Base-by-base conservation (phyloP, 441 rosid genomes). In the Pelargonium exstipulatum region DNA sequence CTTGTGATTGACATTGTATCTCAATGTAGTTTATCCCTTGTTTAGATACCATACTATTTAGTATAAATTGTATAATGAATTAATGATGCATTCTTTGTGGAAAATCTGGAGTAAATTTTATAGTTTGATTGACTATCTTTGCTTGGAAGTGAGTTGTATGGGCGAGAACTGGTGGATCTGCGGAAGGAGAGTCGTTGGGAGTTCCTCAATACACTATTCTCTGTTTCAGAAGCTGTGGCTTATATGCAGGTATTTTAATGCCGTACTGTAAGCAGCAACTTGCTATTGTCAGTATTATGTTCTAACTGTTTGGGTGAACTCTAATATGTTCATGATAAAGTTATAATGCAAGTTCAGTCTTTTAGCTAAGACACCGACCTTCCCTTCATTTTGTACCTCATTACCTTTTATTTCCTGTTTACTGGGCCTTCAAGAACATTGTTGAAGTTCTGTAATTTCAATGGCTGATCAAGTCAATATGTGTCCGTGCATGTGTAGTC, bases 151-250 rank as follows among this genome's bases (percentile, higher is more conserved):
- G 97, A 88, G 82, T 83, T 94, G 73, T 94, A 94, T 70, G 96
- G 97, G 82, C 87, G 99, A 75, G 99, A 94, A 76, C 86, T 88
- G 71, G 92, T 94, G 75, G 99, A 90, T 80, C 80, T 94, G 71
- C 92, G 99, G 77, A 94, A 90, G 77, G 90, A 90, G 82, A 84
- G 80, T 74, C 94, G 89, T 51, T 94, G 97, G 99, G 97, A 79
- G 78, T 94, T 94, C 75, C 89, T 94, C 76, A 91, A 94, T 76
- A 94, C 99, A 2, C 81, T 94, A 16, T 94, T 94, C 79, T 94
- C 99, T 49, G 99, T 94, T 73, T 94, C 99, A 58, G 99, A 94
- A 80, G 99, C 95, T 69, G 91, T 94, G 76, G 96, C 97, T 46
- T 94, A 81, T 80, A 90, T 90, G 88, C 97, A 94, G 95, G 99